Base-by-base conservation (phyloP, 306 rosid species). In the Inga laurina region DNA sequence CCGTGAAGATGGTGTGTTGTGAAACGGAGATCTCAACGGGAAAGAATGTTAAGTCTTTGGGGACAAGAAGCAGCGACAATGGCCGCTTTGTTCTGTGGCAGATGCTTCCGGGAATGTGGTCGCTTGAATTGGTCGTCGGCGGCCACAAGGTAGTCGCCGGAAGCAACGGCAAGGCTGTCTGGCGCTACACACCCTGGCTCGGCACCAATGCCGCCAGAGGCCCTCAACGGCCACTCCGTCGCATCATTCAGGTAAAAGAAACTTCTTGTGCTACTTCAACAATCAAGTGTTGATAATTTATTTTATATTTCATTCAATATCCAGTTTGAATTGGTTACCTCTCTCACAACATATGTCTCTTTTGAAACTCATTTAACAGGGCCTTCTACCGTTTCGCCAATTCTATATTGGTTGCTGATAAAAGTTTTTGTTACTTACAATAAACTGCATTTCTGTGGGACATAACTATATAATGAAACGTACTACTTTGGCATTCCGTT, bases 21-120 rank as follows among this genome's bases (percentile, higher is more conserved):
- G 98, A 96, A 79, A 93, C 98, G 10, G 99, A 96, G 91, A 93
- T 96, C 43, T 93, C 97, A 0, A 87, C 97, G 0, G 99, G 98
- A 24, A 92, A 91, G 81, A 90, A 88, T 45, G 99, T 96, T 4
- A 96, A 93, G 90, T 91, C 89, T 19, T 57, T 90, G 19, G 98
- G 99, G 37, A 91, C 92, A 15, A 89, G 96, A 82, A 91, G 92
- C 65, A 91, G 89, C 27, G 96, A 93, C 67, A 91, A 75, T 37
- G 99, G 98, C 19, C 92, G 97, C 78, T 93, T 96, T 66, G 98
- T 96, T 65, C 91, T 96, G 4, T 96, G 99, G 99, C 98, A 96
- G 72, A 92, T 96, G 99, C n/a, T 65, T 7, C 99, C 98, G 0
- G 94, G 89, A 9, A 96, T 91, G 97, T 96, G 99, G 99, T 96